phyloP scores from a whole-genome alignment of 257 asterid genomes.

The Scutellaria minor region DNA sequence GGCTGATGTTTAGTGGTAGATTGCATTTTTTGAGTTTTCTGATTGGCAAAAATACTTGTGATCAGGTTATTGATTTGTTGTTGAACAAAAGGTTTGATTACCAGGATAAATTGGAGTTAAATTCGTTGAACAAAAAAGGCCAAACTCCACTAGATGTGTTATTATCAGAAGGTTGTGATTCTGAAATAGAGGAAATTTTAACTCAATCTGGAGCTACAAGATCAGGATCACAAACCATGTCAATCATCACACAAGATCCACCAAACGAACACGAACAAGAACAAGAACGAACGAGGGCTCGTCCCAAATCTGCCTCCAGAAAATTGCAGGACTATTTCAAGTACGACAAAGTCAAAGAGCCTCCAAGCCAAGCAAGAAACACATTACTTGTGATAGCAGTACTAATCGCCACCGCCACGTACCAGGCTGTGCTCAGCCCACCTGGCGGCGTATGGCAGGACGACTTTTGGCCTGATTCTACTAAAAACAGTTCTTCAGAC shows the following conservation, averaged over 20 bases:
- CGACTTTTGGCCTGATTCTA: not conserved
- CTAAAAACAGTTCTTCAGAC: not conserved
- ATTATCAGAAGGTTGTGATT: conserved; percentile 40
- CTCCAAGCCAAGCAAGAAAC: conserved; percentile 44
- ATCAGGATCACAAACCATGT: not conserved
- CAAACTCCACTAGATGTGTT: conserved; percentile 56
- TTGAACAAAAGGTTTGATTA: conserved; percentile 35
- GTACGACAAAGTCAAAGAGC: conserved; percentile 29
- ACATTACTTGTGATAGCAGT: conserved; percentile 47
- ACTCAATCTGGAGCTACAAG: conserved; percentile 32
- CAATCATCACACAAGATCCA: not conserved
- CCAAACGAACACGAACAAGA: not conserved
- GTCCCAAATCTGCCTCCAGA: conserved; percentile 23
- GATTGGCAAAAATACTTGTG: no score
- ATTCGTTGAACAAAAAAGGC: conserved; percentile 46
- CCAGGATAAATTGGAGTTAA: conserved; percentile 43
- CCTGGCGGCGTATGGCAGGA: conserved; percentile 72
- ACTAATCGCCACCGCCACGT: conserved; percentile 51
- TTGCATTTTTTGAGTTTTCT: no score
- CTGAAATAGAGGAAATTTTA: conserved; percentile 49
- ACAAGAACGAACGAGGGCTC: conserved; percentile 2
- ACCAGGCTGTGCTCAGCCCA: conserved; percentile 55
- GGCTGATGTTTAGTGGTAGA: no score
- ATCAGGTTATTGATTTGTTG: conserved; percentile 47
- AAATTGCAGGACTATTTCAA: conserved; percentile 35